phyloP scores from a whole-genome alignment of 768 basidiomycete genomes.

The Leccinellum luteum region DNA sequence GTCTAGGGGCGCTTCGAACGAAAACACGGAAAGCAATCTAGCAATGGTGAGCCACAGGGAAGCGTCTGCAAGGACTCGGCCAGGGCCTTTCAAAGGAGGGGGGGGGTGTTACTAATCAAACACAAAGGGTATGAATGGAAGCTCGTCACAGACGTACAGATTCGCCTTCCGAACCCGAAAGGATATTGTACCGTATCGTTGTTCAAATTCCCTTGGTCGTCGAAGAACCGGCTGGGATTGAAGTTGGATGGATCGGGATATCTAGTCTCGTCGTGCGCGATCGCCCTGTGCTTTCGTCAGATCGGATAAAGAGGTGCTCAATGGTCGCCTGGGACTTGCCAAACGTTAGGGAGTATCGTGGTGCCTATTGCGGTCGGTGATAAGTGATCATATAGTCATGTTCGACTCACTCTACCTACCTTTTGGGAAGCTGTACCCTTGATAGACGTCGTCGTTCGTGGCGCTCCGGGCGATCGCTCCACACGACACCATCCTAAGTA shows the following conservation, averaged over 20 bases:
- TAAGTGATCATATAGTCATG: not conserved
- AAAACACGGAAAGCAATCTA: conserved; percentile 5
- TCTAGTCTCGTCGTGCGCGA: conserved; percentile 5
- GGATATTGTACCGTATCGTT: conserved; percentile 5
- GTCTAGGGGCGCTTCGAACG: conserved; percentile 7
- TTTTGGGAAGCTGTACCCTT: conserved; percentile 9
- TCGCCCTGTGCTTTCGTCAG: conserved; percentile 1
- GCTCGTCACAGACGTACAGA: not conserved
- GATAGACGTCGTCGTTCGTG: conserved; percentile 7
- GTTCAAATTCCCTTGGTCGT: conserved; percentile 7
- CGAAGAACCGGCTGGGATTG: conserved; percentile 8
- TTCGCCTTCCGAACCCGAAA: not conserved
- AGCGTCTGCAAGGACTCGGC: not conserved
- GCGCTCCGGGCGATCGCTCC: conserved; percentile 7
- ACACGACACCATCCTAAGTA: not conserved
- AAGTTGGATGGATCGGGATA: conserved; percentile 2
- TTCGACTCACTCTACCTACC: not conserved
- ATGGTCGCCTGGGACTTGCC: not conserved
- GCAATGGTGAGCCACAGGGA: conserved; percentile 2
- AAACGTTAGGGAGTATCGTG: conserved; percentile 8
- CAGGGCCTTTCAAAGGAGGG: conserved; percentile 1
- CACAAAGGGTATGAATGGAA: not conserved
- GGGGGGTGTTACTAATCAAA: not conserved
- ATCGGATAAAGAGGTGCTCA: not conserved
- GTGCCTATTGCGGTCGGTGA: not conserved